Evolutionary conservation across 2,329 filamentous ascomycete species (phyloP), one percentile per base, ranked within the genome.

Genomic region (Rasamsonia emersonii): DNA sequence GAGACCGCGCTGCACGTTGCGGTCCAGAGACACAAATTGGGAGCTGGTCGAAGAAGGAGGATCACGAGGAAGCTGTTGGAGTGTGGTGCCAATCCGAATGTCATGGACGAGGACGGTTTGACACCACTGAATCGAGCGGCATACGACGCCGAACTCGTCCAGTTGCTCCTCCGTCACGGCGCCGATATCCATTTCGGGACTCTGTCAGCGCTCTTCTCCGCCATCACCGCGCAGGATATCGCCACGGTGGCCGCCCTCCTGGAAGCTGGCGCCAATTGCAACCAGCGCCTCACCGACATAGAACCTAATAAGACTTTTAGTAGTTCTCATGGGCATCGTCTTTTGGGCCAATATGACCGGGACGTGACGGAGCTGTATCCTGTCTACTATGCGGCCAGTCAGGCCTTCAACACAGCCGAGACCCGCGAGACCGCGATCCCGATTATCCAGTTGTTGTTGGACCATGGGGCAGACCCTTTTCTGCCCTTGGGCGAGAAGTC

Each of bases 401-500:
- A 27, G 3, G 24, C 28, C 6, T 45, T 42, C 24, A 45, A 45
- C 25, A 40, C 42, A 18, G 13, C 14, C 9, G 21, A 43, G 28
- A 38, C 30, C 19, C 41, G 36, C 7, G 31, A 39, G 17, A 20
- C 38, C 9, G 41, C 41, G 3, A 40, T 36, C 9, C 20, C 24
- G 7, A 40, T 43, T 25, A 37, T 45, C 7, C 16, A 35, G 5
- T 17, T 33, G n/a, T 24, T 45, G 2, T 18, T 46, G 8, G 27
- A 37, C 7, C 37, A 38, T 3, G 43, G 45, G 2, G 40, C 43
- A 2, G 32, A 46, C 19, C 37, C 43, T 4, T 45, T 37, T 24
- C 34, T 37, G 4, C 17, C 23, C 19, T 38, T 18, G 16, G 10
- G 38, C n/a, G 9, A 35, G 4, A 20, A 33, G 8, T 24, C 20